These are phyloP conservation scores for Rubroshorea leprosula DNA, from an alignment of 345 rosid species.

Conservation along the genomic window DNA sequence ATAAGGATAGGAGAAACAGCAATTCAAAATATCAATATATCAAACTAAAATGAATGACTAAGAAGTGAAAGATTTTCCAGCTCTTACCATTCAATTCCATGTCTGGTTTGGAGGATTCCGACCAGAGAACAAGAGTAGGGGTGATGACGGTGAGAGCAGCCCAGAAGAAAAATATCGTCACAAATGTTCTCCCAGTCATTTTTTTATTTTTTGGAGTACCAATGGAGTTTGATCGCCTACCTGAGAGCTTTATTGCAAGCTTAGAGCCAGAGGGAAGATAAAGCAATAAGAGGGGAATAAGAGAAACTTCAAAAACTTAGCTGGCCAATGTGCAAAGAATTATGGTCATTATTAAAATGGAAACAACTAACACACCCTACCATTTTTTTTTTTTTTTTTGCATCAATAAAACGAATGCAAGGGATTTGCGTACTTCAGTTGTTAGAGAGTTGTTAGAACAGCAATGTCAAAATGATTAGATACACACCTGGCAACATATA, in stretches of 20 bases:
- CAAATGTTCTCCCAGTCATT: slow-evolving; percentile 66
- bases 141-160: slow-evolving; percentile 79
- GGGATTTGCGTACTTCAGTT: not conserved
- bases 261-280: too few species aligned
- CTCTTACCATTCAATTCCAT: slow-evolving; percentile 32
- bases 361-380: not conserved
- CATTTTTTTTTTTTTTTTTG: not conserved
- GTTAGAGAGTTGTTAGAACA: not conserved
- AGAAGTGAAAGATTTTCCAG: not conserved
- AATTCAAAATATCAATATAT: too few species aligned
- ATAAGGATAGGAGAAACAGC: too few species aligned
- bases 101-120: slow-evolving; percentile 52
- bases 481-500: not conserved
- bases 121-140: slow-evolving; percentile 72
- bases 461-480: not conserved
- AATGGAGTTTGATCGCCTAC: slow-evolving; percentile 3
- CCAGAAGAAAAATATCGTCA: slow-evolving; percentile 89
- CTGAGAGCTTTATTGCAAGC: too few species aligned
- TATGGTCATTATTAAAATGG: not conserved
- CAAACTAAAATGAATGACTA: too few species aligned
- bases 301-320: too few species aligned
- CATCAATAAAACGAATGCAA: not conserved
- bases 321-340: too few species aligned
- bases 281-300: too few species aligned
- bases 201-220: not conserved